Base-by-base conservation (phyloP, 108 stramenopile genomes). In the Stephanodiscus triporus region DNA sequence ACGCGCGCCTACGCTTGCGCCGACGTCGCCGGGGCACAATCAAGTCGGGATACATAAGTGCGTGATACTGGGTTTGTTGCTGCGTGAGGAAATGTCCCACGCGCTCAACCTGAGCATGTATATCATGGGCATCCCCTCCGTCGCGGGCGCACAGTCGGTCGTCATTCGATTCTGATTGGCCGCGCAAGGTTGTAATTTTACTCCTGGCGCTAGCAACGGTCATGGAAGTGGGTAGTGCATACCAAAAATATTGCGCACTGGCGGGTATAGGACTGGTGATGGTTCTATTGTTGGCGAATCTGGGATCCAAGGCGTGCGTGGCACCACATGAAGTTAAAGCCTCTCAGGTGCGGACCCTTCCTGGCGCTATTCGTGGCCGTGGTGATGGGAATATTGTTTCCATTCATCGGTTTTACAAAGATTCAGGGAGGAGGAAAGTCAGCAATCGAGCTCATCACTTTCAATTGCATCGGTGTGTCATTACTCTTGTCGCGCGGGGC, bases 291-390 rank as follows among this genome's bases (percentile, higher is more conserved):
- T 68, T 83, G 55, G 88, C 88, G 19, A 91, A 91, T 69, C 64
- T 91, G 40, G 91, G 91, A 45, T 61, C 91, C 8, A 78, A 86
- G 32, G 87, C 88, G n/a, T n/a, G n/a, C n/a, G 5, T 91, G 91
- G 91, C 42, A 71, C 37, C 83, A 80, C 55, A 73, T 91, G 72
- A 84, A 78, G 34, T 87, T 87, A 86, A 75, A 79, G 24, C 87
- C 91, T 8, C 55, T 88, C 22, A 54, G 61, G 6, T 58, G 59
- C 37, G 81, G 84, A 23, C 69, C 84, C 17, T 19, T 77, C 20
- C 13, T 85, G 10, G 81, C 84, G 0, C 87, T 74, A 27, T 10
- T 85, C 9, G 57, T 71, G 42, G 88, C 91, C 8, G 56, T 87
- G 11, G 0, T 85, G 32, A 74, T 75, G 1, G 91, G 91, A 4